A percentile compares a stretch with the other conserved stretches of the same genome.
phyloP scores from a whole-genome alignment of 2,329 filamentous ascomycete species.

The Cladobotryum mycophilum region DNA sequence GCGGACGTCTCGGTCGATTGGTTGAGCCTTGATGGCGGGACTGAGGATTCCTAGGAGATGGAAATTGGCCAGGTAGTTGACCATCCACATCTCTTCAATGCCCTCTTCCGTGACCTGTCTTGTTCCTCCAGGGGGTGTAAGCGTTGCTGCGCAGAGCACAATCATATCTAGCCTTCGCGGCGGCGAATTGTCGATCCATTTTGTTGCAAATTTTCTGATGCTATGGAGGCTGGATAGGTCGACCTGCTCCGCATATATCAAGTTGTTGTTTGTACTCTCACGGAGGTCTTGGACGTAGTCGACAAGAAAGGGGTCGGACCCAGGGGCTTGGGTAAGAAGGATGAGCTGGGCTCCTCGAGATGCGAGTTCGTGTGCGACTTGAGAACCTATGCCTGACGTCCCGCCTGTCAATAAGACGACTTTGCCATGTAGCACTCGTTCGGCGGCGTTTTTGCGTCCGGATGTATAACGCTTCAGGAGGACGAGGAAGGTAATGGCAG shows the following conservation, averaged over 20 bases:
- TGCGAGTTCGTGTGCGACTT: conserved; percentile 68
- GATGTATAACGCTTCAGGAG: conserved; percentile 67
- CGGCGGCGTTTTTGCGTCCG: conserved; percentile 66
- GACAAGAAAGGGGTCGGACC: conserved; percentile 79
- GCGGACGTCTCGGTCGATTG: conserved; percentile 86
- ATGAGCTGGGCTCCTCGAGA: conserved; percentile 81
- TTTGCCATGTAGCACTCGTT: conserved; percentile 85
- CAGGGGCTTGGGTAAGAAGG: conserved; percentile 75
- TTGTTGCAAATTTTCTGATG: conserved; percentile 87
- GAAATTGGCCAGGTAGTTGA: conserved; percentile 95
- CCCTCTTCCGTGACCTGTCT: conserved; percentile 65
- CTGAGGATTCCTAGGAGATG: conserved; percentile 87
- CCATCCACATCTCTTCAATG: conserved; percentile 82
- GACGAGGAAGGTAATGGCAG: conserved; percentile 32
- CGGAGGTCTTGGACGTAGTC: conserved; percentile 91
- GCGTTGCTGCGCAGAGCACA: conserved; percentile 74
- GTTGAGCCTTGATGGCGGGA: conserved; percentile 84
- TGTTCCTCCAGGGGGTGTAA: conserved; percentile 61
- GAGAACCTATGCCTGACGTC: conserved; percentile 85
- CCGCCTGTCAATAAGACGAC: conserved; percentile 92
- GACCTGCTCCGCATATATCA: conserved; percentile 94
- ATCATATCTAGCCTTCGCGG: conserved; percentile 86
- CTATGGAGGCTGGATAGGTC: conserved; percentile 85
- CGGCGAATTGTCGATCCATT: conserved; percentile 95
- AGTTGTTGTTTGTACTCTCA: conserved; percentile 65